Evolutionary conservation across 768 basidiomycete species (phyloP), one percentile per base, ranked within the genome.

Genomic region (Xerocomus brunneocitrinus): DNA sequence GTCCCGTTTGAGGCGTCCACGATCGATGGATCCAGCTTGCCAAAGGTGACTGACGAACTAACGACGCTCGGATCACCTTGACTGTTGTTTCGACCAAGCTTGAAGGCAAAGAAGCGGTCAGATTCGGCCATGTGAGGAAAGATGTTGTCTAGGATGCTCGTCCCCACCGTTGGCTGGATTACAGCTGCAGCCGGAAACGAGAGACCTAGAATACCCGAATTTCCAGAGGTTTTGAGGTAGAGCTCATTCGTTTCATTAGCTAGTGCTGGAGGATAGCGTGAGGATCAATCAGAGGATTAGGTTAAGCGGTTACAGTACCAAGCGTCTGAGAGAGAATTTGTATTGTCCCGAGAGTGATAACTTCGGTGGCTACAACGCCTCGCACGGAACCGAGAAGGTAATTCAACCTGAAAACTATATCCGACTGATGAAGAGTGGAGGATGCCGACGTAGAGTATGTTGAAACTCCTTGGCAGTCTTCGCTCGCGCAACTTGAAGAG

Each of bases 191-290:
- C 64, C 13, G 79, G 67, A 58, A 84, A 82, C 0, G 76, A 70
- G 28, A 84, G 74, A 5, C 83, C 83, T 13, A 81, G 62, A 27
- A 83, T 78, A 4, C 81, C 82, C 19, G 80, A 82, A 54, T 78
- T 78, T 19, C 75, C 76, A 1, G 76, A 76, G 13, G 64, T 65
- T 10, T 73, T 64, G 31, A 84, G 73, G 13, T 70, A 71, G 24
- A 83, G 72, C 8, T 69, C 72, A 9, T 60, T 53, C 1, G 80
- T 78, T 48, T 65, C 52, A 46, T 77, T 73, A 47, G 74, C 81
- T 22, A 79, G 53, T 27, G 76, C 79, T 81, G 54, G n/a, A 53
- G 6, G 49, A 39, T 8, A 28, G 14, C 9, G 43, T 55, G n/a
- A 55, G 49, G n/a, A 34, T 30, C 4, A 36, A 52, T 36, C 10